Evolutionary conservation across 495 filamentous ascomycete genomes (phyloP), one percentile per base, ranked within the genome.

Genomic region (Neurospora hispaniola): DNA sequence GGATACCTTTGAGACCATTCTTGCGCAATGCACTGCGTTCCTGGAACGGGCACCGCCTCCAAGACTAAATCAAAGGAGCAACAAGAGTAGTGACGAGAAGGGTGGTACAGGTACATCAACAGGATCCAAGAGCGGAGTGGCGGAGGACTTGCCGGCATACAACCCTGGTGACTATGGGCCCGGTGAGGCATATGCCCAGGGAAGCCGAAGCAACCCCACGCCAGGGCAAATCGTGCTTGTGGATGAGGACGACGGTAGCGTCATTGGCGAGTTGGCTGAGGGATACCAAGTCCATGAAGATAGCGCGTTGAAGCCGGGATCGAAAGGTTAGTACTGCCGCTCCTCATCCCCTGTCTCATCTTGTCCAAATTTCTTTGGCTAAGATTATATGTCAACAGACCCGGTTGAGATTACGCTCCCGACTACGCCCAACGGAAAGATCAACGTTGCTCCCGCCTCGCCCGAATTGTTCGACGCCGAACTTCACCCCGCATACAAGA

Each of bases 1-100:
- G 38, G 94, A 98, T 80, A 98, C 94, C 0, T 98, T 98, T 78
- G 94, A 98, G 84, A 97, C 94, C 4, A 98, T 98, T 71, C 86
- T 98, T 46, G 94, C 94, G 39, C 94, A 98, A 82, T 98, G 94
- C 79, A 98, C 94, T 14, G 94, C 94, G 0, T 98, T 98, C 80
- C 86, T 95, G 10, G 94, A 97, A 77, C 88, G 93, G 43, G 89
- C 91, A 7, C 83, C 89, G 31, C 85, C 89, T 4, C 87, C 91
- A 3, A 86, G 84, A 72, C 71, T 70, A 11, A 18, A 69, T 9
- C 54, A 66, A 69, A 46, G 20, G 27, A 46, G 35, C 41, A 71
- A 31, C 46, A 43, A 7, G 54, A 69, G n/a, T 10, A 40, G 38
- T 70, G 73, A 70, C 9, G 90, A 92, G 74, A 88, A 88, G 42